Percentiles rank a stretch among this genome's conserved stretches.
These are phyloP conservation scores for Termitomyces sp. DNA, from an alignment of 768 basidiomycete species.

Conservation along the genomic window DNA sequence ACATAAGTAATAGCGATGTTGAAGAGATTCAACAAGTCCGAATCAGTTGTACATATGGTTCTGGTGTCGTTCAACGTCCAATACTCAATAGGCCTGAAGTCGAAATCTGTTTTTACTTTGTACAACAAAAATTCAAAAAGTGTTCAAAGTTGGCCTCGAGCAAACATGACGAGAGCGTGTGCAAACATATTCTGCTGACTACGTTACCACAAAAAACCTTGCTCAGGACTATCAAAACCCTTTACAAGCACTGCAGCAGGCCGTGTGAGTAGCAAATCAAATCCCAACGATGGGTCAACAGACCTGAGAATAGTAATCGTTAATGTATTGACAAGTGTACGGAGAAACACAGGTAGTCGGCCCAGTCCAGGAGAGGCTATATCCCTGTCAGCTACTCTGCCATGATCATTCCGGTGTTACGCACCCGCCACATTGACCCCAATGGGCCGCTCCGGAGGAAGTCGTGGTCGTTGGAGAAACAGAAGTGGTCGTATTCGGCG, in stretches of 20 bases:
- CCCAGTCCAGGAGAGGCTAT: constrained; percentile 23
- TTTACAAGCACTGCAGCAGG: constrained; percentile 3
- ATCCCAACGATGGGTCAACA: not conserved
- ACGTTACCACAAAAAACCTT: not conserved
- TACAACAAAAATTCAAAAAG: not conserved
- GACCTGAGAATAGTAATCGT: constrained; percentile 20
- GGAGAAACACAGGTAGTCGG: constrained; percentile 18
- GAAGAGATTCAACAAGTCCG: too few species aligned
- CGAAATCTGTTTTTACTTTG: too few species aligned
- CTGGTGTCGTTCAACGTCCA: too few species aligned
- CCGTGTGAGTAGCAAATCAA: not conserved
- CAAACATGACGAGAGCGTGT: not conserved
- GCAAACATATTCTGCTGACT: not conserved
- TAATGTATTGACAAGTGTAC: constrained; percentile 16
- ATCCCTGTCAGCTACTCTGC: not conserved
- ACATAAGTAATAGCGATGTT: too few species aligned
- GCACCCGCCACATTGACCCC: constrained; percentile 18
- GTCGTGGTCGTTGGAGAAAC: constrained; percentile 14
- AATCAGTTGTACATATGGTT: too few species aligned
- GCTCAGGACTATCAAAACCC: not conserved
- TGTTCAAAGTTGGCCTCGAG: not conserved
- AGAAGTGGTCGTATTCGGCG: constrained; percentile 15
- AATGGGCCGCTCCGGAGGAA: constrained; percentile 13
- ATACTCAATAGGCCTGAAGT: too few species aligned
- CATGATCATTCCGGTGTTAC: not conserved